Evolutionary conservation across 805 yeast species (phyloP).

Genomic region (Candida takata): DNA sequence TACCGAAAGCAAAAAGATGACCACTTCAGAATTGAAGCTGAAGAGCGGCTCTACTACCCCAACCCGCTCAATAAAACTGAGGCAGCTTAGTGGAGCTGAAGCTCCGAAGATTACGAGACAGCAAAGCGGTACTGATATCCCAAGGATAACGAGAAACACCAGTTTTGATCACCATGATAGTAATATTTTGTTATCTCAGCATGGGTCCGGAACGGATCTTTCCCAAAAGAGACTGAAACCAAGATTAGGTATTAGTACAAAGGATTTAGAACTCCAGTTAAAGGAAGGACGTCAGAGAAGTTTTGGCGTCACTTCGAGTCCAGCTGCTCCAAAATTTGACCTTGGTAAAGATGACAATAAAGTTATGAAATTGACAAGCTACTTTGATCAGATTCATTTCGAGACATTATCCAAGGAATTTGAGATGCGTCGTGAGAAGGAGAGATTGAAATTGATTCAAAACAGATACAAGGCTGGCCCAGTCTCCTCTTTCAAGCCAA

Average conservation of each 20-base stretch:
- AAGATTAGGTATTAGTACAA: conserved; percentile 21
- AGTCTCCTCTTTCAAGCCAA: conserved; percentile 70
- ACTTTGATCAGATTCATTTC: conserved; percentile 68
- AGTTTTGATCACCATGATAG: conserved; percentile 1
- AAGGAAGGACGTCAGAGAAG: conserved; percentile 23
- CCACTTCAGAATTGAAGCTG: conserved; percentile 3
- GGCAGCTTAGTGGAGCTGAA: conserved; percentile 8
- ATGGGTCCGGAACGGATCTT: conserved; percentile 1
- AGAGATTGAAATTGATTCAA: conserved; percentile 53
- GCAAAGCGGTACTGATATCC: no score
- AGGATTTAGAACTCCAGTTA: conserved; percentile 22
- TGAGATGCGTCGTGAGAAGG: conserved; percentile 77
- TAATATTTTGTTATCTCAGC: neutral
- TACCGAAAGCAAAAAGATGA: conserved; percentile 5
- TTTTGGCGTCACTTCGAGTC: conserved; percentile 5
- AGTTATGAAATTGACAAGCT: conserved; percentile 60
- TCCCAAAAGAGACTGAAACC: conserved; percentile 1
- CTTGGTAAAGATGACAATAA: conserved; percentile 28
- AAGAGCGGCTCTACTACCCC: conserved; percentile 6
- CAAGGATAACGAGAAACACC: conserved; percentile 7
- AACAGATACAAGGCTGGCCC: conserved; percentile 64
- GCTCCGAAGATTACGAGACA: neutral
- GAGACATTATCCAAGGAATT: conserved; percentile 80
- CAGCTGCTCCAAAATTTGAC: conserved; percentile 7
- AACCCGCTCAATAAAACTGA: conserved; percentile 4